Base-by-base conservation (phyloP, 495 filamentous ascomycete species). In the Wilcoxina mikolae region DNA sequence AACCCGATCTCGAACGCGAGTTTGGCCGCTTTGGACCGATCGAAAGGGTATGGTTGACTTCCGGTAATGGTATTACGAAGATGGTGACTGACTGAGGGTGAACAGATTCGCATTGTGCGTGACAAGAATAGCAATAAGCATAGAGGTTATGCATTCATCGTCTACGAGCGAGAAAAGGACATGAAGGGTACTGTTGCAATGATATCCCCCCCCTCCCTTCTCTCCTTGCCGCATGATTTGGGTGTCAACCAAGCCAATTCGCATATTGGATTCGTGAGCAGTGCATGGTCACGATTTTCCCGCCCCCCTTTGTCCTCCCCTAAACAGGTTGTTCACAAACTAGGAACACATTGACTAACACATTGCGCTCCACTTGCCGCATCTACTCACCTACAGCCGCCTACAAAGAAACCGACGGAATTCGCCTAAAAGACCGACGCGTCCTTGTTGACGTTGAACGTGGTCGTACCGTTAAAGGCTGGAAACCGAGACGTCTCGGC, bases 361-460 rank as follows among this genome's bases (percentile, higher is more conserved):
- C 55, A 43, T 46, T 24, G 5, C 48, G 56, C 46, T 56, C 55
- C 61, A 47, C 52, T 59, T 55, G 51, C 59, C 60, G 59, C n/a
- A n/a, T 61, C 53, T 56, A 47, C 54, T 60, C 50, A 56, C 60
- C 51, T 67, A 53, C 70, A 85, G 81, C 80, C 62, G 83, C 83
- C 64, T 87, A 86, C 72, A 87, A 87, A 69, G 83, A 84, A 67
- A 84, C 80, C 67, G 91, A 95, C 77, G 85, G 85, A 60, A 84
- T 94, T 55, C 80, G 83, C 41, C 94, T 96, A 72, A 93, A 85
- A 68, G 89, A 89, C 60, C 81, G 91, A 60, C 81, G 83, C 51
- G 85, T 95, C 57, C 77, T 93, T 65, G 88, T 98, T 55, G 91
- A 98, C 69, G 90, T 95, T 47, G 91, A 98, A 69, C 83, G 93